Percentiles rank a stretch among this genome's conserved stretches.
These are phyloP conservation scores for Corylus avellana DNA, from an alignment of 306 rosid genomes.

Conservation along the genomic window DNA sequence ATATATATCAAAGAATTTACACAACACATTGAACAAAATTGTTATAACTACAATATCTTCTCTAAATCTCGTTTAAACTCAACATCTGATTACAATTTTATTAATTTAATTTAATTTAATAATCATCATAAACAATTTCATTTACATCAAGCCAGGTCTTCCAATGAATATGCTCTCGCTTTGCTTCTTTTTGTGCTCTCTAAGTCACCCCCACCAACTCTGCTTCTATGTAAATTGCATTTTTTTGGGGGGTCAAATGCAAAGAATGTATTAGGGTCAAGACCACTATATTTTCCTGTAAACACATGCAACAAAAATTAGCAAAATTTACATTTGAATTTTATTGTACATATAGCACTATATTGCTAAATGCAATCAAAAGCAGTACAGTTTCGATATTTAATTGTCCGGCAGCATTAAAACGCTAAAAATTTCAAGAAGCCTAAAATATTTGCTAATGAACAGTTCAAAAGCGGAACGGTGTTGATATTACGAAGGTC, in stretches of 20 bases:
- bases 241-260: not conserved
- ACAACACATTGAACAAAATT: not conserved
- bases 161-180: not conserved
- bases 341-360: too few relatives aligned
- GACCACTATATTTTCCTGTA: conserved; percentile 29
- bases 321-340: not conserved
- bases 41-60: not conserved
- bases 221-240: not conserved
- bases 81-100: not conserved
- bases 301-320: conserved; percentile 3
- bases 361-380: not conserved
- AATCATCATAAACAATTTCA: not conserved
- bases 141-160: not conserved
- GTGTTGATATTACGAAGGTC: not conserved
- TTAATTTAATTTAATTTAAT: not conserved
- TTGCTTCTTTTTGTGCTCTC: not conserved
- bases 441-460: not conserved
- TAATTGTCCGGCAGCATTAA: not conserved
- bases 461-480: not conserved
- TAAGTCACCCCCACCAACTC: not conserved
- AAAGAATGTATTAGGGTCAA: not conserved
- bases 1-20: not conserved
- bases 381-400: not conserved
- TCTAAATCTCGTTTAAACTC: not conserved
- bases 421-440: not conserved